A percentile compares a stretch with the other conserved stretches of the same genome.
Evolutionary conservation across 179 eudicot genomes (phyloP).

Genomic region (Beta corolliflora): DNA sequence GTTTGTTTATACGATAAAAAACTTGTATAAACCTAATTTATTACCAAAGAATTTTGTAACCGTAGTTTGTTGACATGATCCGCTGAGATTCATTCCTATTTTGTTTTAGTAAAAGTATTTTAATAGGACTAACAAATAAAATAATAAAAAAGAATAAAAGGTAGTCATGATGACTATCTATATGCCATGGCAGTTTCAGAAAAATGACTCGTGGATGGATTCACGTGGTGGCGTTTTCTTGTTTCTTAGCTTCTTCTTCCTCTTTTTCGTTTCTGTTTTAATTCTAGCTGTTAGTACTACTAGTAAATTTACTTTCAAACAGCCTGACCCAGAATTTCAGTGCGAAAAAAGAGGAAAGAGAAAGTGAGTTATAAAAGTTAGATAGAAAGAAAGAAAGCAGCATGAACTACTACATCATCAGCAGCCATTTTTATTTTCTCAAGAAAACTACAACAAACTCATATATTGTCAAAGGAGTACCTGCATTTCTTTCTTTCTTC

Average conservation of each 20-base stretch:
- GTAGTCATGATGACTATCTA: slow-evolving; percentile 7
- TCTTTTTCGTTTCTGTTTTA: background rate
- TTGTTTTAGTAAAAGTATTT: background rate
- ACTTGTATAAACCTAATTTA: background rate
- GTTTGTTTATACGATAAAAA: no score
- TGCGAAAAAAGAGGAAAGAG: slow-evolving; percentile 18
- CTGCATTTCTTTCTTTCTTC: slow-evolving; percentile 20
- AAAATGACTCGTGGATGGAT: slow-evolving; percentile 18
- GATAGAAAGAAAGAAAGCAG: slow-evolving; percentile 5
- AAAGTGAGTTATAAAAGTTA: background rate
- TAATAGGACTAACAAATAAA: background rate
- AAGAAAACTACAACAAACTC: slow-evolving; percentile 23
- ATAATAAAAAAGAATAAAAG: background rate
- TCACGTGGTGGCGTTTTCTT: slow-evolving; percentile 37
- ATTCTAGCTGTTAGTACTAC: slow-evolving; percentile 13
- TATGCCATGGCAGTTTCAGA: slow-evolving; percentile 24
- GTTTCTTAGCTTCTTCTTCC: background rate
- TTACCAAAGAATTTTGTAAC: background rate
- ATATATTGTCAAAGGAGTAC: slow-evolving; percentile 18
- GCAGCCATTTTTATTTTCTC: slow-evolving; percentile 34
- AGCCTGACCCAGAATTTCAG: slow-evolving; percentile 28
- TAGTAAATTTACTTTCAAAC: slow-evolving; percentile 23
- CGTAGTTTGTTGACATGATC: background rate
- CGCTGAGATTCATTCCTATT: background rate
- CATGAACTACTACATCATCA: background rate